phyloP scores from a whole-genome alignment of 306 rosid genomes.

The Myrica gale region DNA sequence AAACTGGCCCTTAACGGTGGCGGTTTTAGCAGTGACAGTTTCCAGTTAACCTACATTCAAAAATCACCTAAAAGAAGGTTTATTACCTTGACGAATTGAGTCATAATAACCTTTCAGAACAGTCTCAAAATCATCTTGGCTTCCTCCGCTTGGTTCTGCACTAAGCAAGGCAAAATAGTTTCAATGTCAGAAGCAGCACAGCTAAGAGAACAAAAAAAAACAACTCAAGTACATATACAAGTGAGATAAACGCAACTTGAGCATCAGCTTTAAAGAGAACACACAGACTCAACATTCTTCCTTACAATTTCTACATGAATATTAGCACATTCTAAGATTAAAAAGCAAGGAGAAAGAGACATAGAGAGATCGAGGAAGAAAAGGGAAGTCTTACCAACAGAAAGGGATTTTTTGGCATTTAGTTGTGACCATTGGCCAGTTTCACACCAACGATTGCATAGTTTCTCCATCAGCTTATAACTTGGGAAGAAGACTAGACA shows the following conservation, averaged over 20 bases:
- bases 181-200: neutral
- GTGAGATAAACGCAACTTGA: constrained; percentile 17
- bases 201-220: neutral
- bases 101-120: constrained; percentile 72
- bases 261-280: constrained; percentile 14
- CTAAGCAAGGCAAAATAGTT: constrained; percentile 19
- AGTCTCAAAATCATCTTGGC: constrained; percentile 81
- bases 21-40: no score
- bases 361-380: neutral
- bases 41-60: no score
- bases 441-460: constrained; percentile 82
- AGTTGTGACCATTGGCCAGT: constrained; percentile 92
- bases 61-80: constrained; percentile 39
- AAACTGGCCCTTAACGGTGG: no score
- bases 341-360: neutral
- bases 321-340: neutral
- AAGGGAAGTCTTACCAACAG: constrained; percentile 59
- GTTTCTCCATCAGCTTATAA: constrained; percentile 87
- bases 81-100: constrained; percentile 52
- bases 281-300: neutral
- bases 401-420: constrained; percentile 60
- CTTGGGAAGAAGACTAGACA: constrained; percentile 96
- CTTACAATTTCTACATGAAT: neutral
- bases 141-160: constrained; percentile 91
- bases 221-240: constrained; percentile 25